Evolutionary conservation across 1,139 yeast genomes (phyloP).

Genomic region (Protomyces pachydermus): DNA sequence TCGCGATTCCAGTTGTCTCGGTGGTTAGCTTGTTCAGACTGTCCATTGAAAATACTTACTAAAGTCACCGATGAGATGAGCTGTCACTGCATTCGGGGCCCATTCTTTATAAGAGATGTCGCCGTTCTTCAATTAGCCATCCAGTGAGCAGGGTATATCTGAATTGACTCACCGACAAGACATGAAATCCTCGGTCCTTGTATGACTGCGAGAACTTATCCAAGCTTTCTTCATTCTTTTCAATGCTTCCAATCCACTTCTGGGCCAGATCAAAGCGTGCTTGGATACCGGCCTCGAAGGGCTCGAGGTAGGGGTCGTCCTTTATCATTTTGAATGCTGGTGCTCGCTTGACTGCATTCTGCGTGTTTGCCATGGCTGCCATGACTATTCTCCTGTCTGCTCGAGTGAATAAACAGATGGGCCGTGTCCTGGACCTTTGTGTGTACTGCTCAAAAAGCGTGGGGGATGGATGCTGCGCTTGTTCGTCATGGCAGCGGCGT

Average conservation of each 20-base stretch:
- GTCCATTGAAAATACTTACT: slow-evolving; percentile 37
- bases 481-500: background rate
- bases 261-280: slow-evolving; percentile 54
- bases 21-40: background rate
- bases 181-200: slow-evolving; percentile 69
- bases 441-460: background rate
- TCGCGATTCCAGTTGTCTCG: slow-evolving; percentile 62
- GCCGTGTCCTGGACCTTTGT: too few relatives aligned
- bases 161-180: slow-evolving; percentile 39
- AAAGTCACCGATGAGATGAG: slow-evolving; percentile 82
- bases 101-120: slow-evolving; percentile 68
- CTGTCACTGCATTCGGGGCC: slow-evolving; percentile 78
- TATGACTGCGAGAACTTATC: slow-evolving; percentile 55
- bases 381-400: too few relatives aligned
- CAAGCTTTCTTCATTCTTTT: slow-evolving; percentile 48
- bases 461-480: background rate
- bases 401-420: too few relatives aligned
- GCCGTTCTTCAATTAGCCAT: slow-evolving; percentile 36
- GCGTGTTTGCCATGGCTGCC: background rate
- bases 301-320: slow-evolving; percentile 80
- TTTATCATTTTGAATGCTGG: slow-evolving; percentile 42
- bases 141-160: background rate
- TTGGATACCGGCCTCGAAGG: slow-evolving; percentile 59
- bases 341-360: slow-evolving; percentile 32
- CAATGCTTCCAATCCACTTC: slow-evolving; percentile 52